Evolutionary conservation across 2,329 filamentous ascomycete genomes (phyloP), one percentile per base, ranked within the genome.

Genomic region (Fusarium tanahbumbuense): DNA sequence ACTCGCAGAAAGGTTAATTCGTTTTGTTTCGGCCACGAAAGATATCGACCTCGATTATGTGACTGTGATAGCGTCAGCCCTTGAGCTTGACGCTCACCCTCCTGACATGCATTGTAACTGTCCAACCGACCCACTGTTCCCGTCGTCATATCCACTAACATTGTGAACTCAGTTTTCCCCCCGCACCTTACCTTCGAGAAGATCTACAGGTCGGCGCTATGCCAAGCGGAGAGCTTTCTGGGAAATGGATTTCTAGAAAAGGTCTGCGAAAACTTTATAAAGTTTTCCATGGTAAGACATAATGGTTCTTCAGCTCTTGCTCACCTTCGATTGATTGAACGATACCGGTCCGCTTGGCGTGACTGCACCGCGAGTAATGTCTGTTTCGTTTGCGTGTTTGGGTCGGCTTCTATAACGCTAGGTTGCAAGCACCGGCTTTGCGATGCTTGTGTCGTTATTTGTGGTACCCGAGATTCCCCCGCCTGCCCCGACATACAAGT

Each of bases 341-440:
- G 20, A 28, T 56, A 37, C 22, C 41, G 15, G 23, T 12, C 22
- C 20, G 32, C 18, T 28, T 56, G 53, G 53, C 41, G 52, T 15
- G 49, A 53, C 23, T 42, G 13, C n/a, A 27, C 13, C 8, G 49
- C n/a, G n/a, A 25, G 34, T 25, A 45, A 34, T 34, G 27, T 55
- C 13, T 55, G 52, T 11, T 20, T 55, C 6, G 28, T 46, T 25
- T 55, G 52, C 8, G 27, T 55, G 15, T 27, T 45, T 9, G 22
- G 52, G 23, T 11, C 41, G n/a, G 11, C 52, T 13, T 55, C 41
- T 8, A 55, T 16, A 23, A 34, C 41, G 28, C 52, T 55, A 20
- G 27, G n/a, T 20, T 56, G 53, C 28, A n/a, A 56, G 3, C 53
- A 56, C 30, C 53, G 30, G 22, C 53, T 56, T 8, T 56, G 53